Base-by-base conservation (phyloP, 1,284 basidiomycete genomes). In the Amylostereum chailletii region DNA sequence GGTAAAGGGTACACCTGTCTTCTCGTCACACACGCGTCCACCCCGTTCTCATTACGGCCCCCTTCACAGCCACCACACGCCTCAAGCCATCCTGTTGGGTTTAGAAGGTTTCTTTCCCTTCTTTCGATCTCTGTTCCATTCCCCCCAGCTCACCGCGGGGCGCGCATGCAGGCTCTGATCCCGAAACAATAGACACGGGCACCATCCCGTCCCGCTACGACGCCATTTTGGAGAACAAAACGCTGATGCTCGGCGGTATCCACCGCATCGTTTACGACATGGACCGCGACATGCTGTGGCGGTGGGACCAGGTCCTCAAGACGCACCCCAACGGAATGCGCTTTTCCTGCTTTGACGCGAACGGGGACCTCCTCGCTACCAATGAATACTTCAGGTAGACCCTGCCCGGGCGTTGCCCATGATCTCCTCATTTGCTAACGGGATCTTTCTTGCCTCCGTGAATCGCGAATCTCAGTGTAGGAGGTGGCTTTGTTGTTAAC, bases 311-410 rank as follows among this genome's bases (percentile, higher is more conserved):
- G 49, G 84, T 88, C 26, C 74, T 89, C 30, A 83, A 83, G 63
- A 86, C 84, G 0, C 86, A 89, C 62, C 87, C 91, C 0, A 94
- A 94, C 61, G 94, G 94, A 31, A 93, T 97, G 79, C 77, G 91
- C 3, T 95, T 98, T 65, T 87, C 86, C 44, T 89, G 84, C 11
- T 98, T 94, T 59, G 83, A 79, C 52, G 71, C 76, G 41, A 71
- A 86, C 8, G 94, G 95, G 0, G 82, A 91, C 57, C 70, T 98
- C 56, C 71, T 98, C 48, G 94, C 94, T 0, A 95, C 90, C 9
- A 98, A 98, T 60, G 90, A 94, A 62, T 98, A 95, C 62, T 98
- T 92, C 61, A 83, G 78, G 78, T 78, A 57, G 43, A 54, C 51
- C 29, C 19, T 29, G 11, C 29, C 37, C 48, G 45, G 47, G 49